Evolutionary conservation across 2,329 filamentous ascomycete species (phyloP), one percentile per base, ranked within the genome.

Genomic region (Colletotrichum cuscutae): DNA sequence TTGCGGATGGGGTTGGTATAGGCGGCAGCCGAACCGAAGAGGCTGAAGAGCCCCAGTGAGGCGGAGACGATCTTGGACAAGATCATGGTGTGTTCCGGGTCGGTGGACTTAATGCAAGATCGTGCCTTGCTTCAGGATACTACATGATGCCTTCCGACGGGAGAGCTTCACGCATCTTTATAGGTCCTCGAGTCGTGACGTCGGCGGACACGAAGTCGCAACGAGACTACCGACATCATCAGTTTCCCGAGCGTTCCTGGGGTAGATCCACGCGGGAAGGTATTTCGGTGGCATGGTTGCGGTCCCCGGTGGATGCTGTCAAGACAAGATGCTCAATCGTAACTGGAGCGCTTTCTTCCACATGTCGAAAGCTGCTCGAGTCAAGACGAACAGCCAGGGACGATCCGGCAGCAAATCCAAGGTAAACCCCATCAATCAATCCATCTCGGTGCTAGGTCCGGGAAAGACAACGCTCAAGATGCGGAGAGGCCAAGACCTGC

Each of bases 1-100:
- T 81, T 80, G 46, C 86, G 85, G 63, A 90, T 82, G 0, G 88
- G 87, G 72, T 90, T 90, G 42, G 86, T 86, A 75, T 84, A 90
- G 22, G 83, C 81, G 46, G 74, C 66, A 13, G 75, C 75, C 13
- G 68, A 72, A 59, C 75, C 58, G 26, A 77, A 26, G 13, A 79
- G 68, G 69, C 72, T 73, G 12, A 76, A 68, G 8, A 73, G 54
- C 9, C 49, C 53, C 49, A 68, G 22, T 2, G 46, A 42, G 2
- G 49, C 72, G 26, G 67, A 68, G 42, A 72, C n/a, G 37, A 74
- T 54, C 49, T 65, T 68, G 13, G 49, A 68, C 0, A 72, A 2
- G 5, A 58, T 52, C 68, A 72, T 75, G 46, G 24, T n/a, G 37
- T 42, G 37, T 26, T 32, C 24, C 42, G 24, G 6, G 12, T 26